A percentile compares a stretch with the other conserved stretches of the same genome.
Evolutionary conservation across 768 basidiomycete genomes (phyloP).

Genomic region (Leccinum boreale): DNA sequence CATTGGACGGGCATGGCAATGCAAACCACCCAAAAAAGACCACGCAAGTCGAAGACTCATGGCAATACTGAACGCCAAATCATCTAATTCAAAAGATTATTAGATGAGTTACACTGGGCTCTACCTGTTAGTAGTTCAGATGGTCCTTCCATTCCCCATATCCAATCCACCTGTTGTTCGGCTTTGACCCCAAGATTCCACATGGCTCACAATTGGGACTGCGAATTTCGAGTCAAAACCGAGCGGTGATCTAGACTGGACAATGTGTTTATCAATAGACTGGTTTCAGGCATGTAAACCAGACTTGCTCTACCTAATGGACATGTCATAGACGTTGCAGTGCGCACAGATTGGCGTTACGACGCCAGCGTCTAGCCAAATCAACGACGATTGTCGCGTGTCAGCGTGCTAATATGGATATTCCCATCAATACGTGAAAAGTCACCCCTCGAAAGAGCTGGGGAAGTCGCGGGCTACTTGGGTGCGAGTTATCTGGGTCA

Average conservation of each 20-base stretch:
- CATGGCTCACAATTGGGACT: neutral
- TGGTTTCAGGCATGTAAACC: neutral
- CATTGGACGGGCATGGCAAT: no score
- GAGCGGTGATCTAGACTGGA: neutral
- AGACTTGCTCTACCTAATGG: conserved; percentile 6
- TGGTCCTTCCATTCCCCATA: no score
- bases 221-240: neutral
- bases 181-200: neutral
- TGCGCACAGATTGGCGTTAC: neutral
- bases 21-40: no score
- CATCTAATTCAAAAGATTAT: no score
- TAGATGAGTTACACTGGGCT: no score
- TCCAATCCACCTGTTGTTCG: neutral
- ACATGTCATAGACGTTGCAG: neutral
- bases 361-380: neutral
- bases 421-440: neutral
- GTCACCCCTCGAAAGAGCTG: neutral
- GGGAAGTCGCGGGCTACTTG: conserved; percentile 85
- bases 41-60: no score
- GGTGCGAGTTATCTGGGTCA: conserved; percentile 43
- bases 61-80: no score
- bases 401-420: neutral
- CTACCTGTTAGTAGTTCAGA: no score
- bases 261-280: neutral
- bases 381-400: neutral